Base-by-base conservation (phyloP, 2,329 filamentous ascomycete species). In the Fusarium cyanostomum region DNA sequence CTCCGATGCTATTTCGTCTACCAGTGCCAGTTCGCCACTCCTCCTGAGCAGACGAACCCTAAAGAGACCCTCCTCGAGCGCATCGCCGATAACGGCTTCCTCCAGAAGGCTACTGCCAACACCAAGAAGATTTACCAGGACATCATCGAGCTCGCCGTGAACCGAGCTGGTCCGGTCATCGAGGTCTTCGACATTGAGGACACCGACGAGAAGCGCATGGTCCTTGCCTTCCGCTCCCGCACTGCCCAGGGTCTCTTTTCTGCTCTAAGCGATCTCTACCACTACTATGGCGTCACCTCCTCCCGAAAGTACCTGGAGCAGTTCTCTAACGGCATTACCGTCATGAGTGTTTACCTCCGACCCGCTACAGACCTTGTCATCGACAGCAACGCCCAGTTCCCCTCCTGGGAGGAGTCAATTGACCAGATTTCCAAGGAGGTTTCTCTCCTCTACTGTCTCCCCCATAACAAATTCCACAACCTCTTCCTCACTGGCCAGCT, bases 401-500 rank as follows among this genome's bases (percentile, higher is more conserved):
- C 94, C 34, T 90, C 93, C 1, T 92, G 98, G 68, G 92, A 97
- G 72, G 90, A 94, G 69, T 95, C 94, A 3, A 97, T 99, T 67
- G 92, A 97, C 79, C 95, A 99, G 79, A 97, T 99, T 81, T 96
- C 95, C 82, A 98, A 98, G 84, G 95, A 99, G 78, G 90, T 97
- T 46, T 98, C 95, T 2, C 86, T 99, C 56, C 84, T 99, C 15
- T 99, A 98, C 86, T 99, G 95, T 77, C 91, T 99, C 68, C 95
- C 95, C 12, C 94, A 96, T 78, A 99, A 97, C 84, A 95, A 94
- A 79, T 92, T 99, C 77, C 94, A 97, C 79, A 82, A 84, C 56
- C 87, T 97, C 70, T 99, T 99, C 77, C 91, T 92, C 46, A 88
- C 86, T 13, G 94, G 94, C 45, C 86, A 90, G 69, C 83, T 99